phyloP scores from a whole-genome alignment of 164 flowering plant genomes.

The Liquidambar formosana region DNA sequence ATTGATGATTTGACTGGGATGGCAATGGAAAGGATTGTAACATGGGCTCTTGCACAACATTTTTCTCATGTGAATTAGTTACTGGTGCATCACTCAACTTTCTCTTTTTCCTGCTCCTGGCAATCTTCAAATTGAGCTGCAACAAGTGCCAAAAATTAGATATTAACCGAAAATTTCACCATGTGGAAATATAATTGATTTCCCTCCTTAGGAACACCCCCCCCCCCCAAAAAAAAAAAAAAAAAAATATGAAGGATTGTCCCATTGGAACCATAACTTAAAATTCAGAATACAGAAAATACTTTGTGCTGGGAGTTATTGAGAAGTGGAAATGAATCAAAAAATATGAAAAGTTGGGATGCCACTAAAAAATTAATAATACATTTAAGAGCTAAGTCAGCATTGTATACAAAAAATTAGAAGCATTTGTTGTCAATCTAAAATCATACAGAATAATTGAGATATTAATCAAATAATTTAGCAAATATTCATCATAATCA shows the following conservation, averaged over 20 bases:
- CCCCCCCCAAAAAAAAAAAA: no score
- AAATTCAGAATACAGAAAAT: neutral
- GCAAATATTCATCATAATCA: neutral
- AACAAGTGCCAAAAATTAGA: constrained; percentile 8
- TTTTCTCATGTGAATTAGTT: neutral
- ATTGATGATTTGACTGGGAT: neutral
- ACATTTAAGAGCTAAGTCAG: neutral
- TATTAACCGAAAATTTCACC: neutral
- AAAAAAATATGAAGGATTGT: no score
- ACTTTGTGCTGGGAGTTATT: neutral
- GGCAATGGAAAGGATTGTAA: neutral
- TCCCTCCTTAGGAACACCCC: no score
- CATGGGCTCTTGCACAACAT: neutral
- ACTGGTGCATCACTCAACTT: constrained; percentile 7
- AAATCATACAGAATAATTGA: no score
- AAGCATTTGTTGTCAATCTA: neutral
- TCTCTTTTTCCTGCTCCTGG: constrained; percentile 22
- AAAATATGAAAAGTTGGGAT: neutral
- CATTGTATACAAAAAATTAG: neutral
- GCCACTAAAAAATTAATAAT: neutral
- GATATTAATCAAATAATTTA: neutral
- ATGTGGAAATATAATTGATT: neutral
- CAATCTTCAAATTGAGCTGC: constrained; percentile 29
- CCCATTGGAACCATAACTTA: neutral
- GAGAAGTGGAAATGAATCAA: neutral